These are phyloP conservation scores for Collybia nuda DNA, from an alignment of 768 basidiomycete species.

Conservation along the genomic window DNA sequence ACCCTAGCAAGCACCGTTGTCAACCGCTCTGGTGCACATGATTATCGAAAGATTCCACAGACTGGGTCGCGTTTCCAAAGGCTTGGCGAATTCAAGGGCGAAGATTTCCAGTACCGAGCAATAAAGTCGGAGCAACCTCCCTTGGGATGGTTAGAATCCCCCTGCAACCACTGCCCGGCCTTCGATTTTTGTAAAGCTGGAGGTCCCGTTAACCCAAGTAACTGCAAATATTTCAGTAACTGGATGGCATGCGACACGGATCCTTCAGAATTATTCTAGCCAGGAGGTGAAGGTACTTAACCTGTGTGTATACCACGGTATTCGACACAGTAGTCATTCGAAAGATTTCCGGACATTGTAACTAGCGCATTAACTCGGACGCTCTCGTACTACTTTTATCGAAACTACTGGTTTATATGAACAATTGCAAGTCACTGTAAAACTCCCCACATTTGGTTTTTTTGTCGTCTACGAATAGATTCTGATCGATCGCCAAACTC, in stretches of 20 bases:
- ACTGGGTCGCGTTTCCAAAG: constrained; percentile 42
- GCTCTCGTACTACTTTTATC: too few species aligned
- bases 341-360: too few species aligned
- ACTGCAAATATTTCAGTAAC: constrained; percentile 77
- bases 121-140: constrained; percentile 61
- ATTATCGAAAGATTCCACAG: constrained; percentile 30
- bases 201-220: constrained; percentile 74
- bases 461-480: too few species aligned
- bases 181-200: constrained; percentile 85
- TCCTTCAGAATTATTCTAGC: constrained; percentile 12
- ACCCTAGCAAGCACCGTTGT: constrained; percentile 25
- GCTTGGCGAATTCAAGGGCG: constrained; percentile 33
- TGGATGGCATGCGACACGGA: constrained; percentile 57
- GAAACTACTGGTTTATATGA: too few species aligned
- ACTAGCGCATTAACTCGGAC: too few species aligned
- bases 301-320: too few species aligned
- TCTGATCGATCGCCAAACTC: too few species aligned
- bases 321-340: too few species aligned
- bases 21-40: constrained; percentile 21
- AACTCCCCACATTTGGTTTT: too few species aligned
- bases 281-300: too few species aligned
- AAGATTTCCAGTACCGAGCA: constrained; percentile 73
- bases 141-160: constrained; percentile 75
- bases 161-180: constrained; percentile 85
- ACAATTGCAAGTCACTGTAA: too few species aligned